phyloP scores from a whole-genome alignment of 2,329 filamentous ascomycete genomes.

The Penicillium griseofulvum region DNA sequence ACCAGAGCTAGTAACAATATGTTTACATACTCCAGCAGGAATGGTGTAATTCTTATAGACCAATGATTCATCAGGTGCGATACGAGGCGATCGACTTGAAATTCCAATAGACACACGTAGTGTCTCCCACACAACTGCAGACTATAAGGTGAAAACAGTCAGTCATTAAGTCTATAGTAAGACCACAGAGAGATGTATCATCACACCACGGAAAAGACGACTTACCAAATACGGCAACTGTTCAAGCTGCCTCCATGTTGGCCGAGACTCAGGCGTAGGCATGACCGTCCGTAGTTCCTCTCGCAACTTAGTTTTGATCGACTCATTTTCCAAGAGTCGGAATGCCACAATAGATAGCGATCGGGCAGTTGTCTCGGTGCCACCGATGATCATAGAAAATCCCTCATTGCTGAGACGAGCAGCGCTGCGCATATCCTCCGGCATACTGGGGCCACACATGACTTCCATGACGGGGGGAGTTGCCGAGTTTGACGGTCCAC shows the following conservation, averaged over 20 bases:
- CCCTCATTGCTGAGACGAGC: slow-evolving; percentile 41
- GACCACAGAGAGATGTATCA: neutral
- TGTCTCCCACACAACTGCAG: slow-evolving; percentile 23
- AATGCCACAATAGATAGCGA: slow-evolving; percentile 29
- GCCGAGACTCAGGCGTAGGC: slow-evolving; percentile 21
- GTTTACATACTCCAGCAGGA: slow-evolving; percentile 27
- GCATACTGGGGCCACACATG: slow-evolving; percentile 15
- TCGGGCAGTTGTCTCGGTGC: slow-evolving; percentile 40
- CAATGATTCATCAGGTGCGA: slow-evolving; percentile 25
- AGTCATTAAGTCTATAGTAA: neutral
- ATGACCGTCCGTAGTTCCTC: slow-evolving; percentile 30
- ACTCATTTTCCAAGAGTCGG: slow-evolving; percentile 22
- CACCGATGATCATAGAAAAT: slow-evolving; percentile 37
- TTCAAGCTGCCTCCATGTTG: slow-evolving; percentile 36
- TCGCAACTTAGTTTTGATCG: slow-evolving; percentile 21
- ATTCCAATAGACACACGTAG: slow-evolving; percentile 45
- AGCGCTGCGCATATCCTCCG: slow-evolving; percentile 15
- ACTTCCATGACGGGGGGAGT: slow-evolving; percentile 15
- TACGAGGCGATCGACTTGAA: slow-evolving; percentile 27
- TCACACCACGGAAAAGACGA: neutral
- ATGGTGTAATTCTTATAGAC: slow-evolving; percentile 32
- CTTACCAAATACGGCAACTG: slow-evolving; percentile 41
- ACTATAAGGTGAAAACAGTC: slow-evolving; percentile 2
- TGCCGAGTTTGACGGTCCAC: neutral
- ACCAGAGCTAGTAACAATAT: neutral